A percentile compares a stretch with the other conserved stretches of the same genome.
These are phyloP conservation scores for Neonectria faginata DNA, from an alignment of 2,329 filamentous ascomycete genomes.

Conservation along the genomic window DNA sequence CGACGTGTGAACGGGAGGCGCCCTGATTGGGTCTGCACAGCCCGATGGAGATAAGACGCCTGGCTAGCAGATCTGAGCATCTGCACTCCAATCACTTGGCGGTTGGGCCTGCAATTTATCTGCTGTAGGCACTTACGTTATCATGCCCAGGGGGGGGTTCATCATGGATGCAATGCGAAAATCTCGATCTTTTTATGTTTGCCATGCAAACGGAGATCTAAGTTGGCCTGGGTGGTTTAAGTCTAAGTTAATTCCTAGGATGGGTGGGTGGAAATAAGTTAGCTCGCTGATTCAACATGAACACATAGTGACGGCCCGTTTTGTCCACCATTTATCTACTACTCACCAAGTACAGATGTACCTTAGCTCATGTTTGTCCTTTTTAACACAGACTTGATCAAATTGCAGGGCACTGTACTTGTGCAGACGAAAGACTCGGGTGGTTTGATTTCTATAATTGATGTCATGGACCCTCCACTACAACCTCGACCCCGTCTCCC, in stretches of 20 bases:
- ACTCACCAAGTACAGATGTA: too few species aligned
- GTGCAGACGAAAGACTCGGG: too few species aligned
- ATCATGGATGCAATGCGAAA: neutral
- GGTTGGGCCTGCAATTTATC: neutral
- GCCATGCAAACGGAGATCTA: neutral
- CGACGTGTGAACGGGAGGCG: conserved; percentile 14
- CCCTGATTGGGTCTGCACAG: conserved; percentile 37
- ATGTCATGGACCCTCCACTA: conserved; percentile 25
- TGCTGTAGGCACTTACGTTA: neutral
- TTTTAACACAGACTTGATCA: too few species aligned
- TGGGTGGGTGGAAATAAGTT: too few species aligned
- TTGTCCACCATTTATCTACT: neutral
- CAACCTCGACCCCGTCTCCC: conserved; percentile 43
- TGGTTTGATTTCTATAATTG: neutral
- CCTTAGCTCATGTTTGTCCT: too few species aligned
- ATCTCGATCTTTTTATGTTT: neutral
- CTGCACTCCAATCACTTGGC: conserved; percentile 1
- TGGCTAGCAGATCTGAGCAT: conserved; percentile 24
- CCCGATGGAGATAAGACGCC: conserved; percentile 20
- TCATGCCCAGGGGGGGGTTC: too few species aligned
- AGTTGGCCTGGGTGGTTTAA: neutral
- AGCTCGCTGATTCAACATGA: neutral
- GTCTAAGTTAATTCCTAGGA: too few species aligned
- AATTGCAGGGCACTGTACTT: too few species aligned
- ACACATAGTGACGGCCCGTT: neutral